Evolutionary conservation across 495 filamentous ascomycete genomes (phyloP), one percentile per base, ranked within the genome.

Genomic region (Penicillium chermesinum): DNA sequence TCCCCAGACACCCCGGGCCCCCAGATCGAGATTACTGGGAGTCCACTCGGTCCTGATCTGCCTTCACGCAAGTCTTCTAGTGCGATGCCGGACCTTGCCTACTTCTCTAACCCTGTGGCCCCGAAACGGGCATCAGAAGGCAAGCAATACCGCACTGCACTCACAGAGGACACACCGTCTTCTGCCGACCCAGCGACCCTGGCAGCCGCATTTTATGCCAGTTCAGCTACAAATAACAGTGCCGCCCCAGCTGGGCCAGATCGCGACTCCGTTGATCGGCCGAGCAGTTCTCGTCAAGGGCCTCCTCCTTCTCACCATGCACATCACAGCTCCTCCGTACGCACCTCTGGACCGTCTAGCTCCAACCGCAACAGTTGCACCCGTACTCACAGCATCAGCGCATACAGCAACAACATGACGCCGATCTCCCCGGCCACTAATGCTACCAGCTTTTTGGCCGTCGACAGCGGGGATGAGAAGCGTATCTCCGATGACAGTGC

Each of bases 401-500:
- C 67, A 2, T 67, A 70, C 48, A 70, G 70, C 50, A 75, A 72
- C 48, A 69, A 61, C 35, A 71, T 67, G 67, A 67, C 69, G 2
- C 64, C 66, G 10, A 71, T 69, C 5, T 77, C 76, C 13, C 75
- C 75, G 2, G 67, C 67, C 7, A 79, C 75, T 15, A 75, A 78
- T 46, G 76, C 74, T 12, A 75, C 76, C 5, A 79, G 76, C 52
- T 67, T 76, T 38, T 57, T 79, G 19, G 71, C 70, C 10, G 65
- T 69, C 22, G 72, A 78, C 42, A 76, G 73, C 35, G 64, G 71
- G 12, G 74, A 76, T 18, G 73, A 77, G 38, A 65, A 72, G 44
- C 63, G 59, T 1, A 39, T 58, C 16, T 48, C 55, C 9, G 57
- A 64, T 17, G 63, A 68, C 15, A 65, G 59, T 38, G 55, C 64